A percentile compares a stretch with the other conserved stretches of the same genome.
phyloP scores from a whole-genome alignment of 495 filamentous ascomycete species.

The Poronia punctata region DNA sequence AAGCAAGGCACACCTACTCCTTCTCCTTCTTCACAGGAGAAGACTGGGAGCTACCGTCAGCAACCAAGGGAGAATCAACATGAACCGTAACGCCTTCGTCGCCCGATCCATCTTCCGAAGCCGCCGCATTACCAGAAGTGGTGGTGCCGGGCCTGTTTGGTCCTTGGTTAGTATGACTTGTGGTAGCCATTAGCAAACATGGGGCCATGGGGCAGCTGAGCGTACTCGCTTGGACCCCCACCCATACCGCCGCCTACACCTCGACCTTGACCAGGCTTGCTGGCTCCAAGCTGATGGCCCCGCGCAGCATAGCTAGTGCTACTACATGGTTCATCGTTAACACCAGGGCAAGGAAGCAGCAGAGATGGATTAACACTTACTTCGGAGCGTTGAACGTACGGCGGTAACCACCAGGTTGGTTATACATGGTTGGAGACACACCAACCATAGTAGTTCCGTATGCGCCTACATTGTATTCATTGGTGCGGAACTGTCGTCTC shows the following conservation, averaged over 20 bases:
- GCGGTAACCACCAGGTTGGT: constrained; percentile 27
- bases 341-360: neutral
- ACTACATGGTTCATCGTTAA: constrained; percentile 10
- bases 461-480: constrained; percentile 77
- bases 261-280: constrained; percentile 10
- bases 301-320: constrained; percentile 23
- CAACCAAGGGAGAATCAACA: constrained; percentile 42
- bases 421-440: constrained; percentile 39
- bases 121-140: constrained; percentile 16
- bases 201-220: constrained; percentile 2
- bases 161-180: constrained; percentile 6
- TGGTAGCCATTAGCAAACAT: neutral
- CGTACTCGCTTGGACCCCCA: constrained; percentile 8
- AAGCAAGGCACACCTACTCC: constrained; percentile 9
- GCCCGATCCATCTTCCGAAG: constrained; percentile 36
- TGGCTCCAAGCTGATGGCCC: constrained; percentile 12
- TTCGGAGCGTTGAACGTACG: constrained; percentile 12
- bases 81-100: constrained; percentile 44
- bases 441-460: constrained; percentile 49
- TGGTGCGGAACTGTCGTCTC: constrained; percentile 84
- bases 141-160: constrained; percentile 8
- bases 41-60: constrained; percentile 41
- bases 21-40: constrained; percentile 45
- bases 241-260: constrained; percentile 2
- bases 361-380: constrained; percentile 2